A percentile compares a stretch with the other conserved stretches of the same genome.
These are phyloP conservation scores for Gloeostereum incarnatum DNA, from an alignment of 768 basidiomycete species.

Conservation along the genomic window DNA sequence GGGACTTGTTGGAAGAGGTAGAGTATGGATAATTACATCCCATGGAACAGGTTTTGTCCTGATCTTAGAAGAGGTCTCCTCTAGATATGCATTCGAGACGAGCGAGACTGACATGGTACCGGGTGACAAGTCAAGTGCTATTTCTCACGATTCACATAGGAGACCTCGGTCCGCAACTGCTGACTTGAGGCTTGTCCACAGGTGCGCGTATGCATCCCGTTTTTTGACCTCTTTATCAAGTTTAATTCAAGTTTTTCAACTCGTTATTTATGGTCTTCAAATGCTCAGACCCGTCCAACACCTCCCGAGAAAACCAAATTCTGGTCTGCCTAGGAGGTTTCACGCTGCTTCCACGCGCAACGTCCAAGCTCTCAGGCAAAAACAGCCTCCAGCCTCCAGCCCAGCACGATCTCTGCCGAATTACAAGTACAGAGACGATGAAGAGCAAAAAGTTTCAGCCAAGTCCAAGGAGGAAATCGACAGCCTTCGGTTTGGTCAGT, in stretches of 20 bases:
- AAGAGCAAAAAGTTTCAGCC: not conserved
- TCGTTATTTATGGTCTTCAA: too few relatives aligned
- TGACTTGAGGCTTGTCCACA: too few relatives aligned
- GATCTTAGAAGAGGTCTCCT: conserved; percentile 83
- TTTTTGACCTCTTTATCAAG: too few relatives aligned
- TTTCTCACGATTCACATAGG: not conserved
- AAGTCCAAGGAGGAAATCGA: conserved; percentile 1
- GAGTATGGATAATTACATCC: conserved; percentile 52
- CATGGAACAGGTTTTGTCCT: conserved; percentile 88
- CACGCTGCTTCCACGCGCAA: conserved; percentile 13
- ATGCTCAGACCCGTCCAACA: too few relatives aligned
- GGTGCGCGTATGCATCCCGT: too few relatives aligned
- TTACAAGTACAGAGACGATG: conserved; percentile 8
- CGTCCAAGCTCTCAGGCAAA: conserved; percentile 13
- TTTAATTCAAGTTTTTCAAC: too few relatives aligned
- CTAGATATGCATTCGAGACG: conserved; percentile 76
- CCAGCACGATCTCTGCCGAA: conserved; percentile 1
- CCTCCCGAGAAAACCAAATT: conserved; percentile 12
- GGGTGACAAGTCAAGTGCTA: not conserved
- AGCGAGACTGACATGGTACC: conserved; percentile 59
- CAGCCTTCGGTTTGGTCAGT: conserved; percentile 7
- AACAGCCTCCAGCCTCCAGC: not conserved
- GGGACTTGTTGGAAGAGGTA: not conserved
- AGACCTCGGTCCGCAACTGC: too few relatives aligned
- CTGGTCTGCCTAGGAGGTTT: conserved; percentile 22